A percentile compares a stretch with the other conserved stretches of the same genome.
phyloP scores from a whole-genome alignment of 345 rosid species.

The Jatropha curcas region DNA sequence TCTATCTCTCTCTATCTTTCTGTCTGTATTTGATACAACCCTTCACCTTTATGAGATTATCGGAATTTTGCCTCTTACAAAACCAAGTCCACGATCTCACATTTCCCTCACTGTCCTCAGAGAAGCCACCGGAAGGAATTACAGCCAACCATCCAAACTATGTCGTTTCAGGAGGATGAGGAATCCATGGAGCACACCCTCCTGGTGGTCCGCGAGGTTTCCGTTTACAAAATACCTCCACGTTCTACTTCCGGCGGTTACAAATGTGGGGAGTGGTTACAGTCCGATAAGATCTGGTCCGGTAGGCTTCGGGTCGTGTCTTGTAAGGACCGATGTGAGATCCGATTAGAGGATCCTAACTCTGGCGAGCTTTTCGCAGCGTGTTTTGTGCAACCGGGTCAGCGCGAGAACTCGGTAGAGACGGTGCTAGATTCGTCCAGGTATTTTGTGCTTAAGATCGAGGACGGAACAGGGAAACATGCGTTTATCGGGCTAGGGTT shows the following conservation, averaged over 20 bases:
- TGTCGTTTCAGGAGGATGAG: conserved; percentile 85
- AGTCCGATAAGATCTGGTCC: conserved; percentile 98
- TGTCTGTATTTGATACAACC: conserved; percentile 9
- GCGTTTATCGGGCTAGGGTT: conserved; percentile 97
- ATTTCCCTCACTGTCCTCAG: neutral
- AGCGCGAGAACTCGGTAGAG: conserved; percentile 87
- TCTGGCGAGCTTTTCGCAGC: conserved; percentile 93
- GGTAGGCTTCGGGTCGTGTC: conserved; percentile 97
- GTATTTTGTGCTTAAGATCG: conserved; percentile 92
- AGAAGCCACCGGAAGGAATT: neutral
- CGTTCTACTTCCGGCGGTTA: conserved; percentile 93
- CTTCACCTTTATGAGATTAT: conserved; percentile 7
- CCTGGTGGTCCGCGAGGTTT: conserved; percentile 90
- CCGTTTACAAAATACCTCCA: conserved; percentile 92
- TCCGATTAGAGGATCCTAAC: conserved; percentile 91
- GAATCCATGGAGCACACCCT: conserved; percentile 92
- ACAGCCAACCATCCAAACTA: conserved; percentile 10
- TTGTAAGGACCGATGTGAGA: conserved; percentile 95
- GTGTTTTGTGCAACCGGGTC: conserved; percentile 81
- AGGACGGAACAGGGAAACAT: conserved; percentile 90
- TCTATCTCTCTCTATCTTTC: neutral
- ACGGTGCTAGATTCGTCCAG: conserved; percentile 97
- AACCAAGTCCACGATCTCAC: neutral
- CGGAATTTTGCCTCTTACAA: neutral
- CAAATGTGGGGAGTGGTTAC: conserved; percentile 99